phyloP scores from a whole-genome alignment of 108 stramenopile species.

The Epipyxis sp. region DNA sequence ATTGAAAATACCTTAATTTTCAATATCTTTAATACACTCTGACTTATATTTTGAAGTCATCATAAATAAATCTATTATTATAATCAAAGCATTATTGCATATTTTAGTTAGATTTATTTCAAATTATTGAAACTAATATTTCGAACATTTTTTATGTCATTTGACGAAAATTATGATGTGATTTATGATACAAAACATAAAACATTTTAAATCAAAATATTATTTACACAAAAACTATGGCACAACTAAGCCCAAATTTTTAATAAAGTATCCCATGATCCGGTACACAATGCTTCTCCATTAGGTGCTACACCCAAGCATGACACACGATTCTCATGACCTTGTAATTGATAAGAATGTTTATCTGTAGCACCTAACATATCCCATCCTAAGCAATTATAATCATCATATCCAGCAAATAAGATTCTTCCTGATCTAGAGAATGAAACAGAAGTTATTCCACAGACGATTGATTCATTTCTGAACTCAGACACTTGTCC shows the following conservation, averaged over 20 bases:
- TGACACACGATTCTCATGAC: slow-evolving; percentile 90
- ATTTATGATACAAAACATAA: no score
- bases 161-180: no score
- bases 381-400: slow-evolving; percentile 61
- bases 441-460: slow-evolving; percentile 62
- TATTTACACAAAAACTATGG: no score
- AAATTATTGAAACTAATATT: no score
- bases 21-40: no score
- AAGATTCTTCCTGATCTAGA: slow-evolving; percentile 53
- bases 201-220: no score
- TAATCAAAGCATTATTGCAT: no score
- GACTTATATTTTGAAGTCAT: no score
- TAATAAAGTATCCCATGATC: slow-evolving; percentile 95
- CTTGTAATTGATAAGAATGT: slow-evolving; percentile 64
- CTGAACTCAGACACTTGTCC: slow-evolving; percentile 79
- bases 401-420: slow-evolving; percentile 65
- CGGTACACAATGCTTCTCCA: slow-evolving; percentile 90
- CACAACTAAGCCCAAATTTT: slow-evolving; percentile 72
- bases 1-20: no score
- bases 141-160: no score
- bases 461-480: slow-evolving; percentile 67
- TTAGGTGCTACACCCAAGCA: slow-evolving; percentile 83
- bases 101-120: no score
- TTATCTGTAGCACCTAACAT: slow-evolving; percentile 42
- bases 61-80: no score